These are phyloP conservation scores for Acacia acuminata DNA, from an alignment of 306 rosid species.

Conservation along the genomic window DNA sequence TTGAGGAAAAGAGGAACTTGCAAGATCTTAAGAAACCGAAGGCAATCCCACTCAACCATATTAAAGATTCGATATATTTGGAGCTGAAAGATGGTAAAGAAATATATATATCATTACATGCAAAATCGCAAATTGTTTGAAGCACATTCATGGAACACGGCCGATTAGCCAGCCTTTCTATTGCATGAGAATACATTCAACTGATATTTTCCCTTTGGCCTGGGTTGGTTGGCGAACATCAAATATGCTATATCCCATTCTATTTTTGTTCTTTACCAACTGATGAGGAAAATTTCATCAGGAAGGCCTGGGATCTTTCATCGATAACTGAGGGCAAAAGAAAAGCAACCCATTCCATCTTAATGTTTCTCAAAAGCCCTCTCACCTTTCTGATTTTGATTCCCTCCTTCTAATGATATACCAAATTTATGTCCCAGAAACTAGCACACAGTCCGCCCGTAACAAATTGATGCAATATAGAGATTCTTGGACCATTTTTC, in stretches of 20 bases:
- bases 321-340: constrained; percentile 18
- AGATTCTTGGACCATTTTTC: constrained; percentile 95
- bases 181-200: constrained; percentile 30
- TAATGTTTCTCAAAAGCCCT: constrained; percentile 27
- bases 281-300: constrained; percentile 25
- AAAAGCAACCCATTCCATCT: constrained; percentile 34
- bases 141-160: constrained; percentile 44
- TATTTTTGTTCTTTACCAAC: constrained; percentile 39
- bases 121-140: constrained; percentile 45
- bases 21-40: not conserved
- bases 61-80: not conserved
- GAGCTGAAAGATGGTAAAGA: constrained; percentile 12
- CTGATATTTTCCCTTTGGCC: constrained; percentile 36
- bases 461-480: constrained; percentile 88
- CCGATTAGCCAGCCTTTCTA: constrained; percentile 39
- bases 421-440: constrained; percentile 41
- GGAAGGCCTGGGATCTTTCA: constrained; percentile 24
- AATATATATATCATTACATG: constrained; percentile 37
- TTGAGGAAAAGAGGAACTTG: too few species aligned
- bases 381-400: constrained; percentile 36
- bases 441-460: constrained; percentile 91
- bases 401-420: constrained; percentile 30
- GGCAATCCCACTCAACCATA: not conserved
- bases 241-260: constrained; percentile 25
- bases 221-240: constrained; percentile 35